phyloP scores from a whole-genome alignment of 306 rosid species.

The Sicyos edulis region DNA sequence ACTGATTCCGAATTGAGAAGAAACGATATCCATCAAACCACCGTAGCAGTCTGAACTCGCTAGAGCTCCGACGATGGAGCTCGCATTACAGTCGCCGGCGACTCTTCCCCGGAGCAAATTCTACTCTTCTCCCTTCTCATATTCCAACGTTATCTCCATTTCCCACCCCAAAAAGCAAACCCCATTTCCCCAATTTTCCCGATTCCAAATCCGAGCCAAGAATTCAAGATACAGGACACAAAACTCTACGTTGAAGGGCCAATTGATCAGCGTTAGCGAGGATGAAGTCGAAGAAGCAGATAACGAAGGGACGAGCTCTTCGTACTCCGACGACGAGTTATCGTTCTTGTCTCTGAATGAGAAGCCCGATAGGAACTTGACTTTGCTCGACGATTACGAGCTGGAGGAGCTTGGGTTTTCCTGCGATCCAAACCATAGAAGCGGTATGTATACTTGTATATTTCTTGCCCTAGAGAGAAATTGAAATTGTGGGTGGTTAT shows the following conservation, averaged over 20 bases:
- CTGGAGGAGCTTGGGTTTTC: constrained; percentile 55
- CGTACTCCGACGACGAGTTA: constrained; percentile 50
- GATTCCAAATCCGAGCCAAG: constrained; percentile 25
- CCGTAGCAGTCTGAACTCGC: background rate
- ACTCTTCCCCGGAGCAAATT: constrained; percentile 27
- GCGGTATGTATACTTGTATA: constrained; percentile 43
- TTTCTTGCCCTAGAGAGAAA: background rate
- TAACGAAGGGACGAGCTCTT: constrained; percentile 31
- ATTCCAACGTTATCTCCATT: background rate
- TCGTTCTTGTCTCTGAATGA: constrained; percentile 68
- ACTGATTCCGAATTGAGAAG: background rate
- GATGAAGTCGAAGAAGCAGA: constrained; percentile 19
- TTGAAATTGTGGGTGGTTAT: constrained; percentile 1
- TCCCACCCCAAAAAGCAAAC: background rate
- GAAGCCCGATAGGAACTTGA: constrained; percentile 72
- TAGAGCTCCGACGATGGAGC: constrained; percentile 54
- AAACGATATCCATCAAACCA: background rate
- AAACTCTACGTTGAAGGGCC: constrained; percentile 22
- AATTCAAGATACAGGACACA: constrained; percentile 22
- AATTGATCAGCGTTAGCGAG: constrained; percentile 24
- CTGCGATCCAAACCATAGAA: constrained; percentile 51
- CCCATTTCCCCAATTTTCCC: constrained; percentile 26
- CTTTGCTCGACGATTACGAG: constrained; percentile 72
- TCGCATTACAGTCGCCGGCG: constrained; percentile 34
- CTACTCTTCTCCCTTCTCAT: constrained; percentile 12